phyloP scores from a whole-genome alignment of 257 asterid genomes.

The Rubia yunnanensis region DNA sequence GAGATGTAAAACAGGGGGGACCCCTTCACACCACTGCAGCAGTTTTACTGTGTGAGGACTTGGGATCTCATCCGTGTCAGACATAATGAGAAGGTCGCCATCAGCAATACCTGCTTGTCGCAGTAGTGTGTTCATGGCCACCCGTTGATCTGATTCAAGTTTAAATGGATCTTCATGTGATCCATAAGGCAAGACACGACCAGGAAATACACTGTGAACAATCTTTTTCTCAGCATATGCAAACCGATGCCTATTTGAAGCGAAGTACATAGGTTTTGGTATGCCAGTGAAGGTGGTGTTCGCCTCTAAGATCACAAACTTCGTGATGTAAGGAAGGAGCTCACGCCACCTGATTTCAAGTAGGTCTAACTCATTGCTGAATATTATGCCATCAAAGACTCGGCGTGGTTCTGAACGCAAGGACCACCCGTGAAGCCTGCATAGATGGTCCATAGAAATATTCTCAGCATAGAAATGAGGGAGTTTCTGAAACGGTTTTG shows the following conservation, averaged over 20 bases:
- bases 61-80: slow-evolving; percentile 91
- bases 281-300: slow-evolving; percentile 93
- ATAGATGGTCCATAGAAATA: slow-evolving; percentile 66
- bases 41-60: slow-evolving; percentile 78
- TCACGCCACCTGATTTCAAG: slow-evolving; percentile 89
- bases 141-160: slow-evolving; percentile 66
- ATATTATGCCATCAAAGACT: slow-evolving; percentile 69
- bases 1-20: slow-evolving; percentile 64
- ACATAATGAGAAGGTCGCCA: slow-evolving; percentile 74
- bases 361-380: slow-evolving; percentile 83
- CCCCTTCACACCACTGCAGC: slow-evolving; percentile 87
- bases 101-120: slow-evolving; percentile 47
- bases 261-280: slow-evolving; percentile 62
- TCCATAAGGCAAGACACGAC: slow-evolving; percentile 35
- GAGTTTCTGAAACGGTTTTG: slow-evolving; percentile 44
- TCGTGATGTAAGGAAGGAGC: slow-evolving; percentile 55
- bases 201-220: slow-evolving; percentile 50
- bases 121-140: slow-evolving; percentile 57
- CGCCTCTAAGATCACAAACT: slow-evolving; percentile 78
- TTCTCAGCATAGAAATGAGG: slow-evolving; percentile 93
- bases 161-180: slow-evolving; percentile 55
- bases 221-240: slow-evolving; percentile 62
- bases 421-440: slow-evolving; percentile 85
- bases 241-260: slow-evolving; percentile 42
- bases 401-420: slow-evolving; percentile 66